Percentiles rank a stretch among this genome's conserved stretches.
phyloP scores from a whole-genome alignment of 2,329 filamentous ascomycete genomes.

The Ophiostoma novo-ulmi region DNA sequence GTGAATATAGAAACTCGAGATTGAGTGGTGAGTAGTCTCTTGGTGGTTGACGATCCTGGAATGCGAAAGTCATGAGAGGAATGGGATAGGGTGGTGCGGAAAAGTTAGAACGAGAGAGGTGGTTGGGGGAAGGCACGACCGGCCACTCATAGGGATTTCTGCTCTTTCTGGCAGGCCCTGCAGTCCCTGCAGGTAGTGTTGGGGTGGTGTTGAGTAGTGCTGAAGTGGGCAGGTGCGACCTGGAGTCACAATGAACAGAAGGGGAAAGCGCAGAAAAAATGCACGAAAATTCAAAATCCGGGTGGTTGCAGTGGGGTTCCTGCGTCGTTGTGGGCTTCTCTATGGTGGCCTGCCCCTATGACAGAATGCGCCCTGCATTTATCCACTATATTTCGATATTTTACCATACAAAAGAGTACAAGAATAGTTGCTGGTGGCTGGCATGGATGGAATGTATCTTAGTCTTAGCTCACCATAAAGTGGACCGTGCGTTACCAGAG shows the following conservation, averaged over 20 bases:
- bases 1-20: conserved; percentile 10
- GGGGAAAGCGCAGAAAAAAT: conserved; percentile 9
- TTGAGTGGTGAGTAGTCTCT: background rate
- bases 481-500: conserved; percentile 12
- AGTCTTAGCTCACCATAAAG: background rate
- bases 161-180: conserved; percentile 12
- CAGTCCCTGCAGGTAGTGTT: conserved; percentile 9
- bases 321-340: background rate
- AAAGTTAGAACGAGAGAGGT: conserved; percentile 21
- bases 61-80: conserved; percentile 16
- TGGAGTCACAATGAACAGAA: conserved; percentile 1
- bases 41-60: conserved; percentile 21
- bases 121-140: conserved; percentile 24
- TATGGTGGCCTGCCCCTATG: conserved; percentile 16
- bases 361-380: background rate
- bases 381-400: conserved; percentile 11
- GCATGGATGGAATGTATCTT: conserved; percentile 14
- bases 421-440: conserved; percentile 17
- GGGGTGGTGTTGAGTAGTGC: conserved; percentile 11
- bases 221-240: conserved; percentile 17
- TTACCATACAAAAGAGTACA: no score
- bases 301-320: conserved; percentile 22
- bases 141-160: conserved; percentile 23
- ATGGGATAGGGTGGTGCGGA: conserved; percentile 16
- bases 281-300: conserved; percentile 13